Evolutionary conservation across 805 yeast species (phyloP), one percentile per base, ranked within the genome.

Genomic region (Starmerella powellii): DNA sequence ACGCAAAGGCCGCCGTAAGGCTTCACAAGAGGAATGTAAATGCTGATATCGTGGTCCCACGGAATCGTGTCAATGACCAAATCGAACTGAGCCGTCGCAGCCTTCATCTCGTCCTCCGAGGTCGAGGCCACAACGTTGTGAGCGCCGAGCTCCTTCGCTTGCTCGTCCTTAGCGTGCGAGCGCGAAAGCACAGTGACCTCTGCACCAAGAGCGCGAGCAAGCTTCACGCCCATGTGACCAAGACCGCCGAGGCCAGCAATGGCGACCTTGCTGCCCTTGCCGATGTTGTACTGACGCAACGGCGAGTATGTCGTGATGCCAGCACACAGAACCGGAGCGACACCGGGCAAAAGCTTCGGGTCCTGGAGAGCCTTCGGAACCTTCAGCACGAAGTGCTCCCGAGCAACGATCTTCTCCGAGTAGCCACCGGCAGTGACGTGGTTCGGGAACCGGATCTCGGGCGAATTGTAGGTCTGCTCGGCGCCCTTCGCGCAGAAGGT

Each of bases 311-410:
- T 78, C 11, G 88, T 80, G 56, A 78, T 64, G 44, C 88, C 88
- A 46, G 84, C 87, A 65, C 88, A 80, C 63, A 79, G 63, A 63
- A 80, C 63, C 40, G 87, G 86, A 3, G 85, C 85, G 21, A 74
- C 84, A 24, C 67, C 63, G 31, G 66, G 72, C 35, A 45, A 35
- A 17, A 45, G 38, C 21, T 42, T 30, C 31, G 65, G 71, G 37
- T 72, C 63, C 32, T 71, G 66, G 29, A 76, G 54, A 6, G 51
- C 60, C 16, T 72, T 73, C 37, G 87, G 86, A 45, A 80, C 73
- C 34, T 73, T 74, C 63, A 80, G 69, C 2, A 69, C 78, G 57
- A 75, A 75, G 45, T 70, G 67, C 57, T 77, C 81, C 58, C 76
- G 71, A 38, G 76, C 74, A 11, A 49, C 48, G 26, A 49, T 41